Base-by-base conservation (phyloP, 208 protist genomes). In the Balamuthia mandrillaris region DNA sequence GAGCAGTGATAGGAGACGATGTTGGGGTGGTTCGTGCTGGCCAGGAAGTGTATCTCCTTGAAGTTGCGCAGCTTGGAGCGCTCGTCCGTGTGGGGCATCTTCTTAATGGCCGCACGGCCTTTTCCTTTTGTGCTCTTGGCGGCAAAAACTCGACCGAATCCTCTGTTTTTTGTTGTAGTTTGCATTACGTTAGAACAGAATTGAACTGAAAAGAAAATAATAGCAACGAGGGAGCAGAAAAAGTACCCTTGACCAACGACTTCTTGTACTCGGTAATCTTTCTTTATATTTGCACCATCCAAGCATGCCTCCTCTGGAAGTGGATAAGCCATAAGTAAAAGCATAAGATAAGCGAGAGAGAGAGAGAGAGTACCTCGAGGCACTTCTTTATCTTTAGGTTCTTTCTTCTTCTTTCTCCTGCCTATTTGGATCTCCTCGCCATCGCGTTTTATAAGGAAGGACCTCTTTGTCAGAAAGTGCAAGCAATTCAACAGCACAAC, bases 61-160 rank as follows among this genome's bases (percentile, higher is more conserved):
- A 84, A 42, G 39, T 84, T 84, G 54, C 78, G 54, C 35, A 54
- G 70, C 78, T 84, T 52, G 29, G 65, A 52, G 10, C 78, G 54
- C 10, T 52, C 56, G 31, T 84, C 70, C 5, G 70, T 37, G 33
- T 84, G 78, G 41, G 65, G 65, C 78, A 84, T 84, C 78, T 84
- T 84, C 78, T 84, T 84, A 29, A 84, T 47, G 12, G 78, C 78
- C 2, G 70, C 78, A n/a, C 78, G 78, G 27, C 78, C 70, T 49
- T 47, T 84, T 84, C 27, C 54, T 58, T 49, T 84, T 84, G 35
- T 37, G n/a, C 31, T 84, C 60, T 84, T 84, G 10, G 58, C 78
- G 44, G 54, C 6, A 35, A 60, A 84, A 9, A 84, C 78, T 51
- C 78, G 54, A 6, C 78, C 78, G 54, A 84, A 84, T 4, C 78